These are phyloP conservation scores for Maudiozyma turicensis DNA, from an alignment of 805 yeast genomes.

Conservation along the genomic window DNA sequence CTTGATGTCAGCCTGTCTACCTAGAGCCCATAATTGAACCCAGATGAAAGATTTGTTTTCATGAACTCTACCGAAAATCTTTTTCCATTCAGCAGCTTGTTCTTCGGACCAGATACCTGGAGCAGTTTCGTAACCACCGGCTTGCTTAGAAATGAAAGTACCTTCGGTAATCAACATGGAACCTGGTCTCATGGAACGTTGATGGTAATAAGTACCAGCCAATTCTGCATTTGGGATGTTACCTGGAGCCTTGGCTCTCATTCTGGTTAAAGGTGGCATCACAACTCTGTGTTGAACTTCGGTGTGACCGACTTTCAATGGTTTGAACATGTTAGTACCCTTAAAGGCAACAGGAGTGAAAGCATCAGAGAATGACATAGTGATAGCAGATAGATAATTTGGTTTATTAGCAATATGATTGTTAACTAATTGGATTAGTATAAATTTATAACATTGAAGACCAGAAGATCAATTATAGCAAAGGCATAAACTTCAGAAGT, in stretches of 20 bases:
- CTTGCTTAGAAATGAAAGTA: slow-evolving; percentile 33
- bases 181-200: slow-evolving; percentile 44
- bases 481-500: background rate
- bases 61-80: slow-evolving; percentile 40
- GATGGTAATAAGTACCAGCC: slow-evolving; percentile 41
- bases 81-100: slow-evolving; percentile 41
- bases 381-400: background rate
- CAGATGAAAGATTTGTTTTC: slow-evolving; percentile 35
- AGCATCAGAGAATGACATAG: slow-evolving; percentile 12
- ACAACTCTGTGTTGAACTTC: slow-evolving; percentile 31
- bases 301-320: slow-evolving; percentile 33
- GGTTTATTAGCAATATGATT: background rate
- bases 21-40: slow-evolving; percentile 44
- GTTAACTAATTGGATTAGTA: background rate
- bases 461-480: background rate
- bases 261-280: slow-evolving; percentile 36
- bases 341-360: slow-evolving; percentile 15
- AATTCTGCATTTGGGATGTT: slow-evolving; percentile 34
- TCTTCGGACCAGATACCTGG: slow-evolving; percentile 42
- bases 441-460: too few species aligned
- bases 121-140: slow-evolving; percentile 32
- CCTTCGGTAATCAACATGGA: slow-evolving; percentile 54
- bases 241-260: slow-evolving; percentile 29
- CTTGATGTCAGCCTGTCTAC: slow-evolving; percentile 33
- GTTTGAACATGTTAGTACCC: slow-evolving; percentile 3